A percentile compares a stretch with the other conserved stretches of the same genome.
Evolutionary conservation across 176 grass and related monocot species (phyloP).

Genomic region (Echinochloa phyllopogon): DNA sequence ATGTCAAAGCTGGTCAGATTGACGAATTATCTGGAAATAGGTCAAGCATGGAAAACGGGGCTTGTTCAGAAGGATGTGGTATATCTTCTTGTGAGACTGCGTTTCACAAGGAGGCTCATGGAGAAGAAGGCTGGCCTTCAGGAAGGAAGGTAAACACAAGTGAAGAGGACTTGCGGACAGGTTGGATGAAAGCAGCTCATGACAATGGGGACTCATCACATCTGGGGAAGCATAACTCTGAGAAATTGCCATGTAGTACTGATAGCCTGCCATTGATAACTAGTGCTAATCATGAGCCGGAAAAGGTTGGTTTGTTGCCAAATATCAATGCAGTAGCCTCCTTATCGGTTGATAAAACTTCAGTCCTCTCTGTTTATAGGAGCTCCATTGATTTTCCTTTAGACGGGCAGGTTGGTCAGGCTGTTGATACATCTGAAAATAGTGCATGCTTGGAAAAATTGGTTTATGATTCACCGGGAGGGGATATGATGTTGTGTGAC

Average conservation of each 20-base stretch:
- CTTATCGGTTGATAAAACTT: slow-evolving; percentile 10
- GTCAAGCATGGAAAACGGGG: not conserved
- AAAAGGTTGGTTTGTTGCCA: slow-evolving; percentile 21
- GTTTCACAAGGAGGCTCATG: slow-evolving; percentile 3
- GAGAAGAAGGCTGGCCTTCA: not conserved
- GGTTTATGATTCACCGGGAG: not conserved
- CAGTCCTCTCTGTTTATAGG: slow-evolving; percentile 18
- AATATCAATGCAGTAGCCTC: slow-evolving; percentile 15
- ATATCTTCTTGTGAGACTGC: not conserved
- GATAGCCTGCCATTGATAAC: slow-evolving; percentile 23
- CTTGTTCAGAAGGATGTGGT: slow-evolving; percentile 16
- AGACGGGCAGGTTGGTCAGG: slow-evolving; percentile 1
- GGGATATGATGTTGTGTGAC: not conserved
- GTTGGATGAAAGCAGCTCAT: not conserved
- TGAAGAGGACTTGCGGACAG: slow-evolving; percentile 14
- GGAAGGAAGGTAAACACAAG: slow-evolving; percentile 14
- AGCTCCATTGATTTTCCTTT: slow-evolving; percentile 19
- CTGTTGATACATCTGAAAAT: slow-evolving; percentile 14
- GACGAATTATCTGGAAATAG: slow-evolving; percentile 16
- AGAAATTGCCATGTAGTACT: slow-evolving; percentile 8
- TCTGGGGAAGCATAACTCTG: not conserved
- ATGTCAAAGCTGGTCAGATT: slow-evolving; percentile 10
- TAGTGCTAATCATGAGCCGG: slow-evolving; percentile 34
- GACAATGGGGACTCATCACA: slow-evolving; percentile 8
- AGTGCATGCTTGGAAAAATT: slow-evolving; percentile 34